Evolutionary conservation across 208 protist species (phyloP), one percentile per base, ranked within the genome.

Genomic region (Trypanosoma theileri): DNA sequence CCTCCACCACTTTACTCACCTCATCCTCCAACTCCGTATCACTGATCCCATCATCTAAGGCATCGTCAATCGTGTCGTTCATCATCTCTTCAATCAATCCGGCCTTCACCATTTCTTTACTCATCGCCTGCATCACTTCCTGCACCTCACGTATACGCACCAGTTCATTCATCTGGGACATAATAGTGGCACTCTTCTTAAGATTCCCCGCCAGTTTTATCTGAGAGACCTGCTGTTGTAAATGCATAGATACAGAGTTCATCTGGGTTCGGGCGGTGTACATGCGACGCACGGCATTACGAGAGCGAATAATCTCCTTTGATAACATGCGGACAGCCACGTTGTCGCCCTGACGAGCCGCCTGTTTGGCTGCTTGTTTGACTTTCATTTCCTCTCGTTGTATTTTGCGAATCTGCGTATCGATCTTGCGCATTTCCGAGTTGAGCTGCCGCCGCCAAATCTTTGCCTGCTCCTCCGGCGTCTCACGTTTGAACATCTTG

Each of bases 71-170:
- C 11, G 86, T 84, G 73, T 97, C 93, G 56, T 89, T 89, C 73
- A 94, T 88, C 77, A 93, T 94, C 64, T 94, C 89, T 56, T 97
- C 90, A 56, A 97, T 93, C 10, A 97, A 50, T 6, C 93, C 93
- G n/a, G 88, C 84, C 71, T 94, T 96, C 48, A 75, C 76, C 88
- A 97, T 96, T 65, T 96, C 93, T 59, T 81, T 88, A 58, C 85
- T 78, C 77, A 97, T 83, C 17, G 56, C 73, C 77, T 75, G 75
- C 89, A 97, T 97, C 24, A 81, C 68, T 59, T 88, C 66, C 56
- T 76, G 77, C n/a, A 97, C 71, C 72, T 96, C 91, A 48, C 80
- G 78, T 19, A 96, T 75, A 35, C 81, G 84, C 60, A 93, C 75
- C 14, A 97, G 74, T 31, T 72, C 54, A 66, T 96, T 95, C 88